Evolutionary conservation across 805 yeast species (phyloP).

Genomic region (Teunomyces barrocoloradensis): DNA sequence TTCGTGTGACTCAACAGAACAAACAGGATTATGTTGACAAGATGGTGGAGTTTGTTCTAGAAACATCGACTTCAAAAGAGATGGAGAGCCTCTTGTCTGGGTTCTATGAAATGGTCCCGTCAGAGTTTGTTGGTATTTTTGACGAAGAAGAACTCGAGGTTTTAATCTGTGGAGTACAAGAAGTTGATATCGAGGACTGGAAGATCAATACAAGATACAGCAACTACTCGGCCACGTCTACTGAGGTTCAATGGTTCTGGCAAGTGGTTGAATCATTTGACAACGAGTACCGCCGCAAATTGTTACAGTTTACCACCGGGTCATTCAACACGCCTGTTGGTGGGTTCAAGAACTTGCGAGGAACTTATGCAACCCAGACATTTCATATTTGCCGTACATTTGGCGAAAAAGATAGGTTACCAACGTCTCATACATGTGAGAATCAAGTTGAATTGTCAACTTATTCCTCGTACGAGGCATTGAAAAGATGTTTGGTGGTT

Average conservation of each 20-base stretch:
- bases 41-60: slow-evolving; percentile 83
- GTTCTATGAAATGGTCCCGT: slow-evolving; percentile 85
- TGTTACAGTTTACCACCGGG: slow-evolving; percentile 94
- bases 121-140: slow-evolving; percentile 77
- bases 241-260: slow-evolving; percentile 97
- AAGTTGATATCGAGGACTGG: slow-evolving; percentile 96
- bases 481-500: slow-evolving; percentile 72
- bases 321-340: slow-evolving; percentile 93
- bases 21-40: slow-evolving; percentile 83
- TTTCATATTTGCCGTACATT: slow-evolving; percentile 89
- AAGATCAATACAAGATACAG: slow-evolving; percentile 76
- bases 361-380: slow-evolving; percentile 80
- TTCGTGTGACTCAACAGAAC: slow-evolving; percentile 86
- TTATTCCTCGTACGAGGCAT: slow-evolving; percentile 81
- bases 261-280: slow-evolving; percentile 93
- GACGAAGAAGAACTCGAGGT: slow-evolving; percentile 95
- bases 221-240: slow-evolving; percentile 77
- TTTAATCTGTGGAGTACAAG: slow-evolving; percentile 90
- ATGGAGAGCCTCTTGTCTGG: slow-evolving; percentile 82
- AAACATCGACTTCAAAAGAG: slow-evolving; percentile 81
- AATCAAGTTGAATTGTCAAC: slow-evolving; percentile 93
- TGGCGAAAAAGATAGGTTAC: slow-evolving; percentile 80
- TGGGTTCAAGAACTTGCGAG: slow-evolving; percentile 87
- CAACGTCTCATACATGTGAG: slow-evolving; percentile 96
- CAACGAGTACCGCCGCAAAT: slow-evolving; percentile 87